A percentile compares a stretch with the other conserved stretches of the same genome.
phyloP scores from a whole-genome alignment of 805 yeast genomes.

The Yarrowia sp. region DNA sequence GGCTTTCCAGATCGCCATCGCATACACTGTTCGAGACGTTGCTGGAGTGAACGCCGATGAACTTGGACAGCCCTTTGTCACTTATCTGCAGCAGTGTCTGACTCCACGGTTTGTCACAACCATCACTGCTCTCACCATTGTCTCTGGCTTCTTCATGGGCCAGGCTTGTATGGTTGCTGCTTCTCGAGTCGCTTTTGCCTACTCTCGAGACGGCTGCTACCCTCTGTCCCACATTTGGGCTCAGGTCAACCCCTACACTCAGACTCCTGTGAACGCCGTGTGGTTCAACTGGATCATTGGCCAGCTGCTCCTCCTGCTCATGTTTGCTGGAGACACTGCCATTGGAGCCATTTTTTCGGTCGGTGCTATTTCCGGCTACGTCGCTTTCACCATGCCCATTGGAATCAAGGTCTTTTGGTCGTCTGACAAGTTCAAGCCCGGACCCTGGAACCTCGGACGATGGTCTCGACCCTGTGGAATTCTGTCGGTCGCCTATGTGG shows the following conservation, averaged over 20 bases:
- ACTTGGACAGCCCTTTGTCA: constrained; percentile 60
- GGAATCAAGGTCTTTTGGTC: constrained; percentile 57
- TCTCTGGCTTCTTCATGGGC: constrained; percentile 52
- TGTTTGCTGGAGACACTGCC: constrained; percentile 64
- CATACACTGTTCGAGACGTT: constrained; percentile 57
- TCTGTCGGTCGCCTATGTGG: constrained; percentile 50
- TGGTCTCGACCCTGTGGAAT: constrained; percentile 50
- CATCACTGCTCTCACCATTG: constrained; percentile 46
- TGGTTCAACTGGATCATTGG: constrained; percentile 58
- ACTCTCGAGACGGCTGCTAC: constrained; percentile 66
- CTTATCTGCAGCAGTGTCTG: constrained; percentile 52
- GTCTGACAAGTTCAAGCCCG: constrained; percentile 52
- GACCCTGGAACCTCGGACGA: constrained; percentile 66
- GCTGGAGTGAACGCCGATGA: constrained; percentile 47
- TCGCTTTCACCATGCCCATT: constrained; percentile 66
- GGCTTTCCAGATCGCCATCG: constrained; percentile 56
- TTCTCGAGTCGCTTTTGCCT: constrained; percentile 64
- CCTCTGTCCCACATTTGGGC: constrained; percentile 54
- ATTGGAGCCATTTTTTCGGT: constrained; percentile 71
- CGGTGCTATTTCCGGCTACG: constrained; percentile 66
- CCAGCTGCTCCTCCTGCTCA: constrained; percentile 52
- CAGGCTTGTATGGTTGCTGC: constrained; percentile 63
- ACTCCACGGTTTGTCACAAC: constrained; percentile 44
- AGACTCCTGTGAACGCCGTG: constrained; percentile 62
- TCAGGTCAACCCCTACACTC: constrained; percentile 50